phyloP scores from a whole-genome alignment of 2,329 filamentous ascomycete species.

The Aspergillus spinulosporus region DNA sequence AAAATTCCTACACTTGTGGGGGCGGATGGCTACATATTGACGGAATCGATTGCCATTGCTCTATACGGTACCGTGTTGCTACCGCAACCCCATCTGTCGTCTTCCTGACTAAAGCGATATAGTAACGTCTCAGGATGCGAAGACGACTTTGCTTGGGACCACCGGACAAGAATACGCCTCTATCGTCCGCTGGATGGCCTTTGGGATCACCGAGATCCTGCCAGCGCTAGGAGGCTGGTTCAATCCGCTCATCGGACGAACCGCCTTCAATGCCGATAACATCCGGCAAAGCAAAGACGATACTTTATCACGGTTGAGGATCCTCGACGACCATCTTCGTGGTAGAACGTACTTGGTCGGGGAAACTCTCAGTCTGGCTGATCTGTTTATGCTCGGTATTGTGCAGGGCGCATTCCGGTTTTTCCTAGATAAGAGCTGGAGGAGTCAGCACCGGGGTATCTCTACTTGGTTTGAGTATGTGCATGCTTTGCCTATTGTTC shows the following conservation, averaged over 20 bases:
- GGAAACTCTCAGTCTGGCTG: constrained; percentile 6
- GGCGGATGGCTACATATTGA: constrained; percentile 12
- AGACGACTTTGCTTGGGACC: constrained; percentile 16
- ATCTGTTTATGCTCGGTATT: constrained; percentile 10
- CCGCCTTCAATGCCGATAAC: background rate
- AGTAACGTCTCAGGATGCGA: constrained; percentile 15
- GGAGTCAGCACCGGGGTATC: constrained; percentile 2
- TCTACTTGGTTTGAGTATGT: constrained; percentile 12
- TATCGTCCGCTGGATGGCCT: constrained; percentile 19
- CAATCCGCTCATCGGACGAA: constrained; percentile 8
- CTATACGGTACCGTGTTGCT: background rate
- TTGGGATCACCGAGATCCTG: constrained; percentile 13
- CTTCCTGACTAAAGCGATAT: background rate
- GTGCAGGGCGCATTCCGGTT: constrained; percentile 6
- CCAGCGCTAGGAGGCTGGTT: constrained; percentile 6
- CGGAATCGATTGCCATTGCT: constrained; percentile 16
- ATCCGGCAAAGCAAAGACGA: constrained; percentile 1
- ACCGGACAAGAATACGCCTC: constrained; percentile 11
- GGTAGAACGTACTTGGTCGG: constrained; percentile 8
- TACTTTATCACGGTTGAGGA: background rate
- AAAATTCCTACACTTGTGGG: constrained; percentile 16
- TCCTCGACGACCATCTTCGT: constrained; percentile 8
- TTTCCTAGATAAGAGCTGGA: constrained; percentile 10
- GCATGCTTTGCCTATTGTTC: constrained; percentile 2
- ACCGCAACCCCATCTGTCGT: too few species aligned